A percentile compares a stretch with the other conserved stretches of the same genome.
Evolutionary conservation across 2,329 filamentous ascomycete species (phyloP).

Genomic region (Fusarium oxysporum): DNA sequence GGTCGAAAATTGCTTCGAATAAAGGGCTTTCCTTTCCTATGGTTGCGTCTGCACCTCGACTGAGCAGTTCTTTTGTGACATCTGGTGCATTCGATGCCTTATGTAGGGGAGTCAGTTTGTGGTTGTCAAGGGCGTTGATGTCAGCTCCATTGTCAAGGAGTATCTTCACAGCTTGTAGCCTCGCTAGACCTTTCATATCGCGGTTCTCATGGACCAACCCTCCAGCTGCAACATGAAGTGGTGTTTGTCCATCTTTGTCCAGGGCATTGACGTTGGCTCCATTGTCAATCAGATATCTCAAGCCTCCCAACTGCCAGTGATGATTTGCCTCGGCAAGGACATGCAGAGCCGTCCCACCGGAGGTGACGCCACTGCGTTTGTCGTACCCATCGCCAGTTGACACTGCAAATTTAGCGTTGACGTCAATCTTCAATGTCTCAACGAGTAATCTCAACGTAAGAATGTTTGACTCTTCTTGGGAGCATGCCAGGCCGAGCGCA

Average conservation of each 20-base stretch:
- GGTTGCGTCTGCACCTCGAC: conserved; percentile 10
- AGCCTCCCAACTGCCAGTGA: conserved; percentile 35
- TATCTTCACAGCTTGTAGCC: background rate
- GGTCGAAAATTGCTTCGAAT: conserved; percentile 20
- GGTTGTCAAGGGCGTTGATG: conserved; percentile 13
- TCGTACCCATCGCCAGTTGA: background rate
- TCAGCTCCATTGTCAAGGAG: conserved; percentile 38
- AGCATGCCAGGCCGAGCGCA: conserved; percentile 21
- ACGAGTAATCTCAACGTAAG: conserved; percentile 26
- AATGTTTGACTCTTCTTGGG: conserved; percentile 13
- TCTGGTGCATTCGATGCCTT: conserved; percentile 13
- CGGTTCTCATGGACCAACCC: background rate
- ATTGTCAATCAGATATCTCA: conserved; percentile 23
- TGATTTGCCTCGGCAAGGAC: conserved; percentile 22
- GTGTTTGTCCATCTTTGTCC: conserved; percentile 7
- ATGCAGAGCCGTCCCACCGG: conserved; percentile 33
- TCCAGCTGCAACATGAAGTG: conserved; percentile 29
- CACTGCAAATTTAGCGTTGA: conserved; percentile 12
- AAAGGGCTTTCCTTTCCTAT: conserved; percentile 10
- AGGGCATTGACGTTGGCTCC: conserved; percentile 22
- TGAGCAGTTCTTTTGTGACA: conserved; percentile 15
- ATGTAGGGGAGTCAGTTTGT: conserved; percentile 11
- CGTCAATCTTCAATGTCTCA: conserved; percentile 23
- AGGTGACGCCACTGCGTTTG: background rate
- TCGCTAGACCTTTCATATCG: conserved; percentile 4